These are phyloP conservation scores for Multifurca ochricompacta DNA, from an alignment of 768 basidiomycete species.

Conservation along the genomic window DNA sequence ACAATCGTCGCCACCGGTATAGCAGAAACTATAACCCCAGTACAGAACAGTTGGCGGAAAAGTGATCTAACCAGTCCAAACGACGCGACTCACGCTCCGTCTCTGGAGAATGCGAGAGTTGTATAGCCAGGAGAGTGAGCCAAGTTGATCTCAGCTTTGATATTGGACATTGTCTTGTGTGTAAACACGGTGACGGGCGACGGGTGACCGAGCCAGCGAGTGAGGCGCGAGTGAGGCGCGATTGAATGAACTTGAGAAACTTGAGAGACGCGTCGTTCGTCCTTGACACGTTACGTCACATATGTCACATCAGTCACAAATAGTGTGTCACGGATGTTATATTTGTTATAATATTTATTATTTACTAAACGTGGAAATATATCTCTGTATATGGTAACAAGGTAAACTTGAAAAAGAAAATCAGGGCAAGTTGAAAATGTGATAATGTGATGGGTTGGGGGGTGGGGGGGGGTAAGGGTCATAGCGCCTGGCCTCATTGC, in stretches of 20 bases:
- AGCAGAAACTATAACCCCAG: conserved; percentile 13
- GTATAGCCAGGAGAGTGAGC: conserved; percentile 19
- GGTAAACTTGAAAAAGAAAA: conserved; percentile 6
- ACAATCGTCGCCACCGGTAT: conserved; percentile 21
- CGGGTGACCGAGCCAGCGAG: not conserved
- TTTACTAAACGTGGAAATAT: not conserved
- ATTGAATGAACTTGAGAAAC: not conserved
- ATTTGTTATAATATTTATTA: not conserved
- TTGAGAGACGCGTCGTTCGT: conserved; percentile 3
- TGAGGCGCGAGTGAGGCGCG: not conserved
- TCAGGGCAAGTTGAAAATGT: conserved; percentile 6
- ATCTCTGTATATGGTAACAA: conserved; percentile 3
- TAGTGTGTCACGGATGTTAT: not conserved
- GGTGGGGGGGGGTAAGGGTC: not conserved
- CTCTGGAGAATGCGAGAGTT: conserved; percentile 17
- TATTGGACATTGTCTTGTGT: conserved; percentile 6
- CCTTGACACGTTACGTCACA: conserved; percentile 4
- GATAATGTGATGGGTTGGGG: too few relatives aligned
- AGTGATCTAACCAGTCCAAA: not conserved
- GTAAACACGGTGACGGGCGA: too few relatives aligned
- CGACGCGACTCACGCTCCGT: conserved; percentile 15
- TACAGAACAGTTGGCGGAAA: not conserved
- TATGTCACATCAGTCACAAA: not conserved
- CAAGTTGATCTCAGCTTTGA: conserved; percentile 13
- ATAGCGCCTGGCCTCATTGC: conserved; percentile 6